Conservation (phyloP, 768 basidiomycete genomes). For the Phlebiopsis gigantea region DNA sequence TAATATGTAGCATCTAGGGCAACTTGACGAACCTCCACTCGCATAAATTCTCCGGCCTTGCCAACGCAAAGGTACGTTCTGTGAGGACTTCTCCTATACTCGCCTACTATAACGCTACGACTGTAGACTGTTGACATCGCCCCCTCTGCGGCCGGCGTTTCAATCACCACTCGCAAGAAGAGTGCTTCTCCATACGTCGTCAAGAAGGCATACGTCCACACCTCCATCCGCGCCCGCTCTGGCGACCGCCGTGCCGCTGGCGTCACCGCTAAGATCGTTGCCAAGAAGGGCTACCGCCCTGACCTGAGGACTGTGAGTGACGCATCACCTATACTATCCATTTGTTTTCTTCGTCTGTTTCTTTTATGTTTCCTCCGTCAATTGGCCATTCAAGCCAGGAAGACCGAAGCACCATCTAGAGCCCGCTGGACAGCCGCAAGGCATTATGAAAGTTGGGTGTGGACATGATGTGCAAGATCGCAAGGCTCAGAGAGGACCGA, state of each 20-base stretch:
- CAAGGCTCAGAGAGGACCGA: slow-evolving; percentile 42
- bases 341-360: slow-evolving; percentile 3
- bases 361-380: background rate
- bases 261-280: slow-evolving; percentile 44
- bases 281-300: slow-evolving; percentile 69
- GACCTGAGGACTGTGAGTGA: slow-evolving; percentile 74
- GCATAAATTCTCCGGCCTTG: slow-evolving; percentile 87
- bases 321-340: slow-evolving; percentile 6
- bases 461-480: slow-evolving; percentile 86
- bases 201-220: slow-evolving; percentile 39
- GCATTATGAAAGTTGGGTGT: slow-evolving; percentile 82
- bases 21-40: slow-evolving; percentile 87
- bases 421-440: slow-evolving; percentile 72
- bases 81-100: background rate
- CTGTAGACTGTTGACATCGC: slow-evolving; percentile 60
- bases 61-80: slow-evolving; percentile 67
- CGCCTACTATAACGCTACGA: background rate
- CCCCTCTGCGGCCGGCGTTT: slow-evolving; percentile 49
- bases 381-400: background rate
- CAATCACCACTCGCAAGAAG: slow-evolving; percentile 61
- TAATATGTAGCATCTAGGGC: slow-evolving; percentile 43
- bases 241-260: slow-evolving; percentile 69
- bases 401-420: slow-evolving; percentile 82
- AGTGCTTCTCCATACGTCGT: slow-evolving; percentile 52
- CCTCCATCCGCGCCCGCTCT: slow-evolving; percentile 60